Base-by-base conservation (phyloP, 2,329 filamentous ascomycete genomes). In the Zarea fungicola region DNA sequence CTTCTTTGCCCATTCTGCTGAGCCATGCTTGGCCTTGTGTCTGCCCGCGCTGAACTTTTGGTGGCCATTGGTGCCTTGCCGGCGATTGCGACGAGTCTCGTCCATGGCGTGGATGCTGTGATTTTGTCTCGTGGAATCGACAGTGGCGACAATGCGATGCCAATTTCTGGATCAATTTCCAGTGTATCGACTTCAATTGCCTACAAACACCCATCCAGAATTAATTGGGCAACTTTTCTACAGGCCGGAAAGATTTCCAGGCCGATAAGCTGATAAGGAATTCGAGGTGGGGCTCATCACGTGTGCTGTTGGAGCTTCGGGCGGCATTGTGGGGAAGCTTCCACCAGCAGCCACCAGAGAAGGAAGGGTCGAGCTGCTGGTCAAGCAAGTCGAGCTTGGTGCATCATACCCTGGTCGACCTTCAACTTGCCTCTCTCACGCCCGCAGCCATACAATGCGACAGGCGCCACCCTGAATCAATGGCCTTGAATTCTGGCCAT, bases 1-100 rank as follows among this genome's bases (percentile, higher is more conserved):
- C 66, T 87, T 87, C 69, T 87, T 90, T 44, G 87, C 74, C 59
- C 78, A 78, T 61, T 80, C 80, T 41, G 81, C 65, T 49, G 67
- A 73, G 42, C 72, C 71, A 26, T 73, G 68, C 53, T 69, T 75
- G 10, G 68, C 64, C 52, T 70, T 69, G 58, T 67, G 63, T 56
- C 69, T 75, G 47, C 56, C 52, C 51, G 61, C 60, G 34, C 54
- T 54, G 48, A 51, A 60, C 36, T 62, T 61, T 52, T 70, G 71
- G 51, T 56, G 62, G 45, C 64, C 69, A 58, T 65, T 66, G 34
- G 35, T 21, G 16, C 37, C 26, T 19, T 26, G 29, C 28, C 49
- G 11, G 14, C 43, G 34, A 31, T 39, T 25, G 5, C 28, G 48
- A 19, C 21, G 22, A 4, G 34, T 41, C 16, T 41, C 45, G 13